Percentiles rank a stretch among this genome's conserved stretches.
Evolutionary conservation across 2,329 filamentous ascomycete genomes (phyloP).

Genomic region (Colletotrichum sidae): DNA sequence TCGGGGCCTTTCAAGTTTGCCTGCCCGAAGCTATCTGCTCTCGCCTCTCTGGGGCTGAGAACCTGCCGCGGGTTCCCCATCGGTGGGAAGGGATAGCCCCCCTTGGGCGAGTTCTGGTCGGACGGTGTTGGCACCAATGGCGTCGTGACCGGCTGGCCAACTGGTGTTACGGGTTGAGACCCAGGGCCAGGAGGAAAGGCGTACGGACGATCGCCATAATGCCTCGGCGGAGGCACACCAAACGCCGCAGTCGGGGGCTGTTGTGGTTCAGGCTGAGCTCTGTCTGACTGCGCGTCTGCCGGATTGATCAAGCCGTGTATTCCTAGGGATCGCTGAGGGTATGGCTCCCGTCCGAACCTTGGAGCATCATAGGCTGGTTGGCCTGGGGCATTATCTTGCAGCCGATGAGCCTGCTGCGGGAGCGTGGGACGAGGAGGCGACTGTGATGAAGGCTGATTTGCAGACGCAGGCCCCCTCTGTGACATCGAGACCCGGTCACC

Average conservation of each 20-base stretch:
- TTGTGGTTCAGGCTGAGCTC: conserved; percentile 36
- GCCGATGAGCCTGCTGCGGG: conserved; percentile 14
- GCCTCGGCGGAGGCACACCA: conserved; percentile 38
- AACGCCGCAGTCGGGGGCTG: conserved; percentile 39
- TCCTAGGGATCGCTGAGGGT: conserved; percentile 42
- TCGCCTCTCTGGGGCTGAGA: conserved; percentile 47
- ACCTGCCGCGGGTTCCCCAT: conserved; percentile 42
- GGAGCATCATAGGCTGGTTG: conserved; percentile 41
- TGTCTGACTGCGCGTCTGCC: conserved; percentile 43
- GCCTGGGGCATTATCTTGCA: conserved; percentile 41
- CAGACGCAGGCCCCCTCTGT: conserved; percentile 68
- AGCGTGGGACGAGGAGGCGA: conserved; percentile 50
- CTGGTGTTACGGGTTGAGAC: conserved; percentile 49
- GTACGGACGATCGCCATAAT: conserved; percentile 40
- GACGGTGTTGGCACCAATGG: conserved; percentile 46
- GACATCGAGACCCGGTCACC: conserved; percentile 74
- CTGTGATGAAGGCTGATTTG: conserved; percentile 61
- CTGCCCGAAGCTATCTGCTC: conserved; percentile 45
- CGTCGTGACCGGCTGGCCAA: conserved; percentile 41
- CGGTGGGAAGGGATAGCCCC: conserved; percentile 46
- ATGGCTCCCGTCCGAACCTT: conserved; percentile 9
- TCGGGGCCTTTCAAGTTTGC: conserved; percentile 42
- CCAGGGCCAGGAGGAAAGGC: conserved; percentile 42
- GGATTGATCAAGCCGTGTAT: conserved; percentile 55
- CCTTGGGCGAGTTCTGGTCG: conserved; percentile 47